Evolutionary conservation across 371 early-diverging fungal species (phyloP).

Genomic region (Chytridiales sp.): DNA sequence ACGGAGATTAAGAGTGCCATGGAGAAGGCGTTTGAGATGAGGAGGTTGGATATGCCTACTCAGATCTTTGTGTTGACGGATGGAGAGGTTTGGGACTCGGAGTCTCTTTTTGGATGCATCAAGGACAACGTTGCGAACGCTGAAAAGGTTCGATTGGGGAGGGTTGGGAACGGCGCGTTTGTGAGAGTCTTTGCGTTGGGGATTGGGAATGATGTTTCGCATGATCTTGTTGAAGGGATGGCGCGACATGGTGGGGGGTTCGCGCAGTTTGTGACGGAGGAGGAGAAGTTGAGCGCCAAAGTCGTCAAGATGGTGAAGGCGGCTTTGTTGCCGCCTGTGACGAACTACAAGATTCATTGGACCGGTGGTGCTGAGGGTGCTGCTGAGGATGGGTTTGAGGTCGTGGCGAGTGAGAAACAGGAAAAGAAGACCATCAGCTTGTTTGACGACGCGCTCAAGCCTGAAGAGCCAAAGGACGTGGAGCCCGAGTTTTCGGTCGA

Average conservation of each 20-base stretch:
- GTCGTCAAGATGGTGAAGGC: conserved; percentile 50
- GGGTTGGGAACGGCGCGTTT: conserved; percentile 3
- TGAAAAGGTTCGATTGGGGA: neutral
- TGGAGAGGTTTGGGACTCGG: conserved; percentile 46
- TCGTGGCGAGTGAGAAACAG: conserved; percentile 12
- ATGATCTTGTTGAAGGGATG: conserved; percentile 48
- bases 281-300: conserved; percentile 51
- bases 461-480: conserved; percentile 2
- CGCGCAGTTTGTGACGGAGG: conserved; percentile 45
- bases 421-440: conserved; percentile 20
- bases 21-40: conserved; percentile 29
- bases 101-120: conserved; percentile 27
- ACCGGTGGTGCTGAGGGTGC: conserved; percentile 5
- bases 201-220: conserved; percentile 47
- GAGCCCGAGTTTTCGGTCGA: conserved; percentile 4
- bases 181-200: conserved; percentile 50
- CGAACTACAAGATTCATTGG: conserved; percentile 44
- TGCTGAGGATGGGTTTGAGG: conserved; percentile 14
- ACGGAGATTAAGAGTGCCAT: conserved; percentile 45
- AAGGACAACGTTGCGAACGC: conserved; percentile 24
- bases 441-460: conserved; percentile 9
- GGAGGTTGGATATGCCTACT: conserved; percentile 41
- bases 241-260: conserved; percentile 48
- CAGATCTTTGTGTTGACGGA: conserved; percentile 50
- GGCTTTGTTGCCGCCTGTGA: conserved; percentile 44